Evolutionary conservation across 1,284 basidiomycete genomes (phyloP).

Genomic region (Gymnopus androsaceus): DNA sequence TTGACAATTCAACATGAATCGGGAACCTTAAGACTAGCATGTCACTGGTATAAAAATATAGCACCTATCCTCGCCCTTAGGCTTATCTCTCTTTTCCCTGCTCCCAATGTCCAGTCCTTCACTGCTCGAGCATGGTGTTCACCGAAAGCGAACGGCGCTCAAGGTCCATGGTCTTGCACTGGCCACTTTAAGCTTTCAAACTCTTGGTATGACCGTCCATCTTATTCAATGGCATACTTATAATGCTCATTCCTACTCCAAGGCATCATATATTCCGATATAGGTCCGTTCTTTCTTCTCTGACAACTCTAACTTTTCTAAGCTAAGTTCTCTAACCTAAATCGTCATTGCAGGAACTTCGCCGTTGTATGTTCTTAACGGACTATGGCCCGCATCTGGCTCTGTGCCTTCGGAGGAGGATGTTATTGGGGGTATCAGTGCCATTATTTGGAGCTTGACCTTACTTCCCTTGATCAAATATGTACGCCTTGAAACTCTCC

Average conservation of each 20-base stretch:
- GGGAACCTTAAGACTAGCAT: no score
- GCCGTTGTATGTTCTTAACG: conserved; percentile 65
- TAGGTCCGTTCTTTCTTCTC: conserved; percentile 29
- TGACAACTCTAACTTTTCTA: neutral
- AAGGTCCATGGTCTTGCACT: conserved; percentile 35
- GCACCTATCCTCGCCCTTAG: neutral
- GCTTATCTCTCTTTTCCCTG: neutral
- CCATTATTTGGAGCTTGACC: conserved; percentile 66
- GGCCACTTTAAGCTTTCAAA: conserved; percentile 35
- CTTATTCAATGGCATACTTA: neutral
- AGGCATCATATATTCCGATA: conserved; percentile 69
- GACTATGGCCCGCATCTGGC: conserved; percentile 55
- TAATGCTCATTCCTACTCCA: conserved; percentile 22
- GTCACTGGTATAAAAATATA: neutral
- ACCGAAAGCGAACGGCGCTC: conserved; percentile 32
- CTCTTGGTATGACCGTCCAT: conserved; percentile 34
- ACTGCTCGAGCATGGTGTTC: conserved; percentile 28
- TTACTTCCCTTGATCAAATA: conserved; percentile 70
- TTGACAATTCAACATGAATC: neutral
- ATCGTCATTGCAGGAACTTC: conserved; percentile 43
- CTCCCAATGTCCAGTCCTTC: conserved; percentile 23
- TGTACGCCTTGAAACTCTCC: conserved; percentile 36
- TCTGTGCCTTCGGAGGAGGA: conserved; percentile 56
- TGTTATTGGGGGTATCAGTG: conserved; percentile 59
- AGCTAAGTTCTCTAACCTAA: neutral